These are phyloP conservation scores for Asterionellopsis glacialis DNA, from an alignment of 108 stramenopile genomes.

Conservation along the genomic window DNA sequence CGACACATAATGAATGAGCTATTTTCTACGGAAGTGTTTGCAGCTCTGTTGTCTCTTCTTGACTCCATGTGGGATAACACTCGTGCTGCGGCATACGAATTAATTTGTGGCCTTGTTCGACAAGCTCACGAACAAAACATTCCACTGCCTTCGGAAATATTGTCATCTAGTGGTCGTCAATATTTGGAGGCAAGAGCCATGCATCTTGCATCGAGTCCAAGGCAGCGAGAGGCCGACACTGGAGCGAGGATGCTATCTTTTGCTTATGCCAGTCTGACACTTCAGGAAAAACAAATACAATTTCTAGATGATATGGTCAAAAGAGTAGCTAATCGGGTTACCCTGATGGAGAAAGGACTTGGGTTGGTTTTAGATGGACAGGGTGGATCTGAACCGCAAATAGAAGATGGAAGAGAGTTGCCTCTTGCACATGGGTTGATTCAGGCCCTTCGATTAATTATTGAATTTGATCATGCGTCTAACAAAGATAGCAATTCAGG, in stretches of 20 bases:
- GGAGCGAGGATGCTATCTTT: conserved; percentile 48
- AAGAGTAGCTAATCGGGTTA: neutral
- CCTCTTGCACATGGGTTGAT: conserved; percentile 70
- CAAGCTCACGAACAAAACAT: conserved; percentile 14
- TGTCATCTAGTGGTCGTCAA: too few relatives aligned
- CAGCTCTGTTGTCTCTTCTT: conserved; percentile 31
- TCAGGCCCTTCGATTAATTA: conserved; percentile 26
- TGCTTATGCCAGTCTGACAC: conserved; percentile 15
- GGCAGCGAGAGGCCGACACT: conserved; percentile 64
- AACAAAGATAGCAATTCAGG: conserved; percentile 1
- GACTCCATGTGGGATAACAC: conserved; percentile 57
- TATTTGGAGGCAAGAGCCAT: conserved; percentile 30
- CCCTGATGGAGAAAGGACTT: conserved; percentile 6
- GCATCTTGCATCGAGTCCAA: conserved; percentile 49
- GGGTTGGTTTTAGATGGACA: neutral
- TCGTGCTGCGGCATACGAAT: conserved; percentile 20
- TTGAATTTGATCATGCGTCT: conserved; percentile 12
- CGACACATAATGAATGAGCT: conserved; percentile 19
- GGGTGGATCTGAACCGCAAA: neutral
- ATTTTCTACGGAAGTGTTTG: conserved; percentile 27
- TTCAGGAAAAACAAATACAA: neutral
- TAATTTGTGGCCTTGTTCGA: conserved; percentile 18
- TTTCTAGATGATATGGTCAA: neutral
- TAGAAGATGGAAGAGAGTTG: conserved; percentile 8
- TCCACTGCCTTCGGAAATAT: conserved; percentile 8